Evolutionary conservation across 768 basidiomycete genomes (phyloP), one percentile per base, ranked within the genome.

Genomic region (Xerocomus spinulosus): DNA sequence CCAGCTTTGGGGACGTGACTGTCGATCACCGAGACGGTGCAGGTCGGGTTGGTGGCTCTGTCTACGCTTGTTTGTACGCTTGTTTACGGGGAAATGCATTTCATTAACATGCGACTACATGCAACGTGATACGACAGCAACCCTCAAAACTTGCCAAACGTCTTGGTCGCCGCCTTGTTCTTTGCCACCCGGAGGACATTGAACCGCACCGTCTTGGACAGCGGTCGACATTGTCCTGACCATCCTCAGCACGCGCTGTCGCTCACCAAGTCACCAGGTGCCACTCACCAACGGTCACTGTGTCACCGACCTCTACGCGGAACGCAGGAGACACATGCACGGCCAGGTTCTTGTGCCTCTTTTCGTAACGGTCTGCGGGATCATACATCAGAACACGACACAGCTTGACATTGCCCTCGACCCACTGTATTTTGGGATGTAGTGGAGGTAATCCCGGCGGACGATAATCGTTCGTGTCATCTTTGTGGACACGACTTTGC

Each of bases 161-260:
- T 76, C 79, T 95, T 96, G 50, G 82, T 71, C 28, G 91, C 68
- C 10, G 91, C 92, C 82, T 93, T 94, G 83, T 74, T 93, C 83
- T 87, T 92, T 56, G 83, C 69, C 70, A 99, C 95, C 63, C 94
- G 87, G 68, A 98, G 72, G 50, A 99, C 96, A 74, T 99, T 99
- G 86, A 99, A 99, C 42, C 96, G 90, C 63, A 97, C 92, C 28
- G 95, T 98, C 75, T 99, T 99, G 52, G 96, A 98, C 63, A 98
- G 73, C 60, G 96, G 96, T 68, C 96, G 87, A 79, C 96, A 99
- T 82, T 99, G 96, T 29, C 93, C 92, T 92, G 26, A 1, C 10
- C 9, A 29, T 0, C 39, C 18, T 56, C 39, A 55, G 55, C 36
- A 6, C 4, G 23, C 32, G 33, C 4, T 6, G 15, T 21, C 17